phyloP scores from a whole-genome alignment of 2,329 filamentous ascomycete species.

The Dactylellina drechsleri region DNA sequence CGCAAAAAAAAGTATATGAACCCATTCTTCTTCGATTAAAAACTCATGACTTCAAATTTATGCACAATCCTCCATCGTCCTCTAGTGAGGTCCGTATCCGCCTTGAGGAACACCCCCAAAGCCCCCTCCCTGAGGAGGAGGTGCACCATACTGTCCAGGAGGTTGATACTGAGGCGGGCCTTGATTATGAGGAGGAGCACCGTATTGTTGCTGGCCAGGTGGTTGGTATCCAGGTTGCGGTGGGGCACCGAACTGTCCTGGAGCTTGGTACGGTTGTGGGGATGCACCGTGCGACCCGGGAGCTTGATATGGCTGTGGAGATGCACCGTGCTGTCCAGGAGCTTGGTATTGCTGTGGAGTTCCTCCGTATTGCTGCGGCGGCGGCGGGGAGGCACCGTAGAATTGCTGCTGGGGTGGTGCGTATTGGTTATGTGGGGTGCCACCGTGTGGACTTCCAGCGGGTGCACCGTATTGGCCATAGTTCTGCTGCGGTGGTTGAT shows the following conservation, averaged over 20 bases:
- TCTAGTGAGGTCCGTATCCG: slow-evolving; percentile 48
- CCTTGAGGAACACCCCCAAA: slow-evolving; percentile 51
- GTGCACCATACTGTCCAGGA: slow-evolving; percentile 41
- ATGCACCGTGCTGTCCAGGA: slow-evolving; percentile 17
- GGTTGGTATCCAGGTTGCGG: slow-evolving; percentile 43
- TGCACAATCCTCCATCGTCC: slow-evolving; percentile 1
- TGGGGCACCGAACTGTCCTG: slow-evolving; percentile 24
- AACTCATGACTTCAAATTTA: slow-evolving; percentile 17
- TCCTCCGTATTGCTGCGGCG: slow-evolving; percentile 19
- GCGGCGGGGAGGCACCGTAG: slow-evolving; percentile 33
- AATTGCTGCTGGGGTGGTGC: slow-evolving; percentile 34
- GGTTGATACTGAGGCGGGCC: slow-evolving; percentile 45
- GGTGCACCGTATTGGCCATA: slow-evolving; percentile 39
- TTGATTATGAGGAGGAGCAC: slow-evolving; percentile 34
- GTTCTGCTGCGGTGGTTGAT: slow-evolving; percentile 43
- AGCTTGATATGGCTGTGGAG: slow-evolving; percentile 44
- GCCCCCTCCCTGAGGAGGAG: slow-evolving; percentile 31
- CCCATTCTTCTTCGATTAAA: slow-evolving; percentile 25
- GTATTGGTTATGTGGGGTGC: slow-evolving; percentile 13
- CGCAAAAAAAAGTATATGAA: slow-evolving; percentile 17
- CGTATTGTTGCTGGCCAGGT: slow-evolving; percentile 55
- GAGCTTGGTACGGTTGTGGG: slow-evolving; percentile 33
- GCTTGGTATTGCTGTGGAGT: slow-evolving; percentile 36
- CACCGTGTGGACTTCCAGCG: slow-evolving; percentile 18
- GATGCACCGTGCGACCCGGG: slow-evolving; percentile 41